phyloP scores from a whole-genome alignment of 73 alveolate genomes.

The Breviolum minutum region DNA sequence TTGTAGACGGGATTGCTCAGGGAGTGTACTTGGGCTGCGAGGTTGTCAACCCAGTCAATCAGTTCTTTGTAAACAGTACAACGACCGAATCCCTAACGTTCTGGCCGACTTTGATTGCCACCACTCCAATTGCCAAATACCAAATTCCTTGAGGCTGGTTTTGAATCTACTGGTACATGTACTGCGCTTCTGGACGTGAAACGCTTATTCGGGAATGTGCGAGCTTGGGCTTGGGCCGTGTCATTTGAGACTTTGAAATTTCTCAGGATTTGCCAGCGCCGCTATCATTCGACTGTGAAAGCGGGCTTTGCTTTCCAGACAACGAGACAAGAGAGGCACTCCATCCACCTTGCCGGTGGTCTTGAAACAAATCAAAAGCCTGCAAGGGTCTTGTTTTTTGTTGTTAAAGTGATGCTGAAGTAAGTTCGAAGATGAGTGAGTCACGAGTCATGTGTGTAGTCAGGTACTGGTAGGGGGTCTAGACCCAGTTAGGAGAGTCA shows the following conservation, averaged over 20 bases:
- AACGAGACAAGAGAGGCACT: conserved; percentile 39
- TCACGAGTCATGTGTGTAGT: background rate
- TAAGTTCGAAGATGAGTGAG: background rate
- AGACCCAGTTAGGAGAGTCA: too few relatives aligned
- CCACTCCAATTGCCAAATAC: background rate
- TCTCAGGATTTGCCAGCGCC: conserved; percentile 75
- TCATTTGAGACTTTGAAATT: background rate
- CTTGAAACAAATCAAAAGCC: background rate
- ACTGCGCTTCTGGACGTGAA: conserved; percentile 22
- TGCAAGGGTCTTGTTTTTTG: background rate
- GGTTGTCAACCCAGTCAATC: background rate
- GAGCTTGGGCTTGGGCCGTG: background rate
- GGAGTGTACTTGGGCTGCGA: conserved; percentile 87
- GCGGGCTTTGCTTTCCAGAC: conserved; percentile 73
- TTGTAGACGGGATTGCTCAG: conserved; percentile 43
- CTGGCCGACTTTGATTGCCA: background rate
- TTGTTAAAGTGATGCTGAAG: too few relatives aligned
- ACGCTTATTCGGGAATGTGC: background rate
- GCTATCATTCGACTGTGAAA: conserved; percentile 59
- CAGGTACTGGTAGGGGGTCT: too few relatives aligned
- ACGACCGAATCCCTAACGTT: background rate
- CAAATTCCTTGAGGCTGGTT: background rate
- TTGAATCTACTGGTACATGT: background rate
- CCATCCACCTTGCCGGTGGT: too few relatives aligned
- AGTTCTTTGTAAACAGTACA: background rate